Base-by-base conservation (phyloP, 2,329 filamentous ascomycete genomes). In the Fusarium sp. region DNA sequence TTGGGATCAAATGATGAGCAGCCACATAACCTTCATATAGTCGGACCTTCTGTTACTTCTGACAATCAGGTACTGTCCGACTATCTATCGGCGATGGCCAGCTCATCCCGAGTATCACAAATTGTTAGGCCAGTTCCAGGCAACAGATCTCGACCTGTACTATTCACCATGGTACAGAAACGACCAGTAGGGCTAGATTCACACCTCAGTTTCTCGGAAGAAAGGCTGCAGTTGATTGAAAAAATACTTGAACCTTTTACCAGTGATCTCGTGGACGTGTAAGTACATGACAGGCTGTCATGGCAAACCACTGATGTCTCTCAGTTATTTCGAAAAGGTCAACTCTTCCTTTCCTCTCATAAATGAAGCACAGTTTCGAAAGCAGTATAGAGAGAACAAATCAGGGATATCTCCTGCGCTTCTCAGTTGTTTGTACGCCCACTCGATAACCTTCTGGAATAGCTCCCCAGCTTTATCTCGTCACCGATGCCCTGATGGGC, bases 261-360 rank as follows among this genome's bases (percentile, higher is more conserved):
- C 20, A 78, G 81, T 23, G 81, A 86, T 49, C 71, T 89, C 11
- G 77, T 89, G 40, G 80, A 82, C 27, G 61, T 84, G 81, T 83
- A 67, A 65, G 80, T 71, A 14, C 9, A 35, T 25, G n/a, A 4
- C 2, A 21, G 5, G 7, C 3, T 9, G 11, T 3, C 2, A 5
- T 46, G 14, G 14, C 1, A 33, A 58, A 35, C 6, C 7, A 37
- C 58, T 74, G n/a, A 73, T 27, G 1, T 37, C 13, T 6, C 3
- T 6, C 5, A 72, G 71, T 2, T 74, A 73, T 14, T 74, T 74
- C 11, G 50, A 64, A 11, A 73, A 84, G 54, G 82, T 86, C 37
- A 87, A 90, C 72, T 78, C 79, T n/a, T 87, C 85, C n/a, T 86
- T 90, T 60, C 88, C 88, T 0, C 77, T 90, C 4, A 80, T 90